Percentiles rank a stretch among this genome's conserved stretches.
Conservation (phyloP, 495 filamentous ascomycete genomes). For the Aspergillus ostianus region DNA sequence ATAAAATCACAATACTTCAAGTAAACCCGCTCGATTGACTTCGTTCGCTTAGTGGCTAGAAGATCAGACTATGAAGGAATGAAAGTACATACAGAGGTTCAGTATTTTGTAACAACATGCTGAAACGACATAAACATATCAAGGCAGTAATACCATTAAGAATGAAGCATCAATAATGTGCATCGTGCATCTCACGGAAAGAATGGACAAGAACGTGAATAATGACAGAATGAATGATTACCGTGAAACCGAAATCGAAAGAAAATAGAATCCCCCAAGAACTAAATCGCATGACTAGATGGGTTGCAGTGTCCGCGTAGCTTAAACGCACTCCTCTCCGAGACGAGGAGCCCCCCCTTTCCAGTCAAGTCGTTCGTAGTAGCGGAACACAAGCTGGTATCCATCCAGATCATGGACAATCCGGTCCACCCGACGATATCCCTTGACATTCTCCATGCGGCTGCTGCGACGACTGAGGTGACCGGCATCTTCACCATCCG, state of each 20-base stretch:
- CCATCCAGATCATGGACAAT: constrained; percentile 98
- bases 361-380: constrained; percentile 93
- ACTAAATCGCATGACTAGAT: not conserved
- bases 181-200: too few species aligned
- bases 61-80: not conserved
- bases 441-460: constrained; percentile 78
- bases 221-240: not conserved
- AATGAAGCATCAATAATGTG: too few species aligned
- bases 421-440: constrained; percentile 87
- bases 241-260: constrained; percentile 2
- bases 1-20: not conserved
- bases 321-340: constrained; percentile 55
- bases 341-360: constrained; percentile 72
- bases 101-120: not conserved
- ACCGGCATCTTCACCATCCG: constrained; percentile 38
- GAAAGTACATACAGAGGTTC: not conserved
- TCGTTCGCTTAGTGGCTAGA: not conserved
- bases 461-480: constrained; percentile 51
- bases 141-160: too few species aligned
- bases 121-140: too few species aligned
- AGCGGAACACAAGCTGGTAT: constrained; percentile 95
- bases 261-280: constrained; percentile 9
- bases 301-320: constrained; percentile 4
- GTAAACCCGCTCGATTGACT: not conserved
- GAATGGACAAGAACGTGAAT: too few species aligned